Conservation (phyloP, 2,329 filamentous ascomycete genomes). For the Zasmidium cellare region DNA sequence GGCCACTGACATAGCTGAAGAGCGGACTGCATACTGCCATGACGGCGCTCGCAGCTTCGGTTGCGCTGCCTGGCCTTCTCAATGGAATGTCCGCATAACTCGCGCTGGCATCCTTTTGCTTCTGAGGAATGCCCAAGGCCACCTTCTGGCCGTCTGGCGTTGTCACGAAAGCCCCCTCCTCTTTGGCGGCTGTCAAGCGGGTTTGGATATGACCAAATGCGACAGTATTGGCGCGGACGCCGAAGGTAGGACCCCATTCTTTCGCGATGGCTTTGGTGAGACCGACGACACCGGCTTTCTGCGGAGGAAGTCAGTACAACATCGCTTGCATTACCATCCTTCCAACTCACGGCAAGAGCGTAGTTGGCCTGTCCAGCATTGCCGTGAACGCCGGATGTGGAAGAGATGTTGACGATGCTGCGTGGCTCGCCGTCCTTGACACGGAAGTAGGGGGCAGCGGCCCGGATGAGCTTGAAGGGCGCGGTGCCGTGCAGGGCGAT, state of each 20-base stretch:
- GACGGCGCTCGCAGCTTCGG: conserved; percentile 76
- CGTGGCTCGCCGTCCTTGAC: conserved; percentile 79
- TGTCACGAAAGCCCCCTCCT: conserved; percentile 75
- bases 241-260: conserved; percentile 82
- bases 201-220: conserved; percentile 83
- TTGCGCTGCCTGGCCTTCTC: conserved; percentile 71
- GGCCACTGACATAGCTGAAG: conserved; percentile 81
- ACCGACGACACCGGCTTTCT: conserved; percentile 77
- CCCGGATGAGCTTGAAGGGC: conserved; percentile 79
- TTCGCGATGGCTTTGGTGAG: conserved; percentile 89
- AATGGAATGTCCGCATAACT: conserved; percentile 69
- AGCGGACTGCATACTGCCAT: conserved; percentile 78
- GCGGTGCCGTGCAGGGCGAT: conserved; percentile 79
- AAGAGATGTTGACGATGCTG: conserved; percentile 80
- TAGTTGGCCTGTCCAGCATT: conserved; percentile 94
- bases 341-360: conserved; percentile 61
- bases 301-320: conserved; percentile 65
- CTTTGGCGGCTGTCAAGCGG: conserved; percentile 78
- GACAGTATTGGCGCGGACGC: conserved; percentile 78
- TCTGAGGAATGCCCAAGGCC: conserved; percentile 69
- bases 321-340: background rate
- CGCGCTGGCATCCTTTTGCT: conserved; percentile 51
- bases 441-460: conserved; percentile 81
- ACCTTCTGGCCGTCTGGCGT: conserved; percentile 76
- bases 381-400: conserved; percentile 78